phyloP scores from a whole-genome alignment of 179 eudicot species.

The Sideroxylon spinosum region DNA sequence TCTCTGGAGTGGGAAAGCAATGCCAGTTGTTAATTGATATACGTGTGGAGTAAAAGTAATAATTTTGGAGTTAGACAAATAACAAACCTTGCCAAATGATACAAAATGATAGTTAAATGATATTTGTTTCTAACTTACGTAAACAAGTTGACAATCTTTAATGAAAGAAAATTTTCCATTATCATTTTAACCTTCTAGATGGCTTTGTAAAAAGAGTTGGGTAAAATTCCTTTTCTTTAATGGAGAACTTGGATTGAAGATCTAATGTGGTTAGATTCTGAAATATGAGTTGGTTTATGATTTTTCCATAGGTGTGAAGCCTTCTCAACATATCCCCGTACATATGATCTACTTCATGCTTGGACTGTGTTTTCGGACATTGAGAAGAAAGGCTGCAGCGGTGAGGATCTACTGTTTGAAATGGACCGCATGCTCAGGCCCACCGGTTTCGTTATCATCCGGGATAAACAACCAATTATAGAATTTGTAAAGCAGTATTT shows the following conservation, averaged over 20 bases:
- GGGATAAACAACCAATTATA: slow-evolving; percentile 66
- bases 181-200: not conserved
- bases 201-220: not conserved
- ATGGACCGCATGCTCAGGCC: slow-evolving; percentile 94
- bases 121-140: not conserved
- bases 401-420: slow-evolving; percentile 82
- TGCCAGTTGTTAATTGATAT: not conserved
- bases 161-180: not conserved
- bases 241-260: not conserved
- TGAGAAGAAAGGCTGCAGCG: slow-evolving; percentile 86
- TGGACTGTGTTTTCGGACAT: slow-evolving; percentile 83
- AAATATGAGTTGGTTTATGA: not conserved
- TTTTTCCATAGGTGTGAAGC: slow-evolving; percentile 75
- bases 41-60: not conserved
- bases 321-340: slow-evolving; percentile 94
- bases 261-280: not conserved
- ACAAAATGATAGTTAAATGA: not conserved
- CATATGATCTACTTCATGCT: slow-evolving; percentile 95
- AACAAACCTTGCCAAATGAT: not conserved
- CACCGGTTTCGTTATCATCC: slow-evolving; percentile 71
- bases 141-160: not conserved
- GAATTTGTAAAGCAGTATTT: slow-evolving; percentile 73
- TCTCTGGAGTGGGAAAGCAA: not conserved
- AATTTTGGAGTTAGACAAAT: not conserved
- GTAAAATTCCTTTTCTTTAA: not conserved